phyloP scores from a whole-genome alignment of 2,329 filamentous ascomycete species.

The Trichoderma atroviride region DNA sequence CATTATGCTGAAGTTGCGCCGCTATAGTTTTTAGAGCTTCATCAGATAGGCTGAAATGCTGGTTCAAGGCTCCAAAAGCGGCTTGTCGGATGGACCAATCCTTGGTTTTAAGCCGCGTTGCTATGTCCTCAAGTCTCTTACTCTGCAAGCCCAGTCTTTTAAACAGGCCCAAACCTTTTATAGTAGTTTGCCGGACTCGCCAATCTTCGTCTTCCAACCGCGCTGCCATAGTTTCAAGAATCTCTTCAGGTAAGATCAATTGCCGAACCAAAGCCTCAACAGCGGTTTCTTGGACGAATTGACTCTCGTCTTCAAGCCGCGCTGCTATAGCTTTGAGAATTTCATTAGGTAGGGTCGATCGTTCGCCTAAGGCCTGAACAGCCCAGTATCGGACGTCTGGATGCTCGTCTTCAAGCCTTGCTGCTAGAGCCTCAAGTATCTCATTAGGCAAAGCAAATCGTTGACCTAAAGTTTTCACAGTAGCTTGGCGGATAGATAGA shows the following conservation, averaged over 20 bases:
- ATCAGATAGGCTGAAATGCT: background rate
- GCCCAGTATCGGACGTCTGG: background rate
- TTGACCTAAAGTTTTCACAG: background rate
- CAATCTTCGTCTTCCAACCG: background rate
- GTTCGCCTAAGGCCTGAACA: background rate
- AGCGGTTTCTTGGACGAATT: background rate
- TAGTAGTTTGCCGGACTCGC: too few species aligned
- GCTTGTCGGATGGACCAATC: background rate
- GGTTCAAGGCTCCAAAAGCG: background rate
- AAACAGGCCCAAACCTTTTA: too few species aligned
- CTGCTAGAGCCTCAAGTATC: background rate
- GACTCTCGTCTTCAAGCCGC: background rate
- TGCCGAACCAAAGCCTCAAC: background rate
- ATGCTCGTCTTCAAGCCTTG: background rate
- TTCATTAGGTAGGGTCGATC: background rate
- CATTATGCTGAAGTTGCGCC: background rate
- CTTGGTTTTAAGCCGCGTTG: too few species aligned
- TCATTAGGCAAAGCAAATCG: background rate
- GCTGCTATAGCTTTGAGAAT: background rate
- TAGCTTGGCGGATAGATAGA: rapidly evolving
- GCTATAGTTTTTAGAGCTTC: background rate
- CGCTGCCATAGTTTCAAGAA: background rate
- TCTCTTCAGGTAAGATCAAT: background rate
- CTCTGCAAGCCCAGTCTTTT: too few species aligned
- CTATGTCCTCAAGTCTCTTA: too few species aligned